Base-by-base conservation (phyloP, 306 rosid species). In the Mimosa pudica region DNA sequence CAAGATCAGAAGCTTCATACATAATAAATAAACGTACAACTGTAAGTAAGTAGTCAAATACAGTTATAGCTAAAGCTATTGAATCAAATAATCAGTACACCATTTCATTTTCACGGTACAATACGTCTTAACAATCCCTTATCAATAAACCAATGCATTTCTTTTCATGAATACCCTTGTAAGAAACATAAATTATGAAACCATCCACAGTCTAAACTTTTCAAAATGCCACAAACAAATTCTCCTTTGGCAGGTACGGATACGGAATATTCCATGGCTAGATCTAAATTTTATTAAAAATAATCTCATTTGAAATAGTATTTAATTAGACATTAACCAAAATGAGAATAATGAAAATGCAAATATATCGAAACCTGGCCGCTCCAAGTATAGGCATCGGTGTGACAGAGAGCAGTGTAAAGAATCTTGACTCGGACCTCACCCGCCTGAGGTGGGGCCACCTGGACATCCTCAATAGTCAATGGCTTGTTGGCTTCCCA, bases 401-500 rank as follows among this genome's bases (percentile, higher is more conserved):
- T 94, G 82, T 92, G 98, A 64, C 95, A 94, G 70, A 94, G 95
- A 83, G 97, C 97, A 30, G 97, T 85, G 85, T 75, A 94, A 75
- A 91, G 90, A 82, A 94, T 89, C 85, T 91, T 81, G 87, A 94
- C 44, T 52, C 95, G 90, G 76, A 94, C 97, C 88, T 94, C 98
- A 1, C 97, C 95, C 47, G 90, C 81, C 69, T 88, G 97, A 36
- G 97, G 97, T 35, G 94, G 98, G 82, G 92, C 97, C 71, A 95
- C 98, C 81, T 95, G 87, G 63, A 95, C 95, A 67, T 95, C 97
- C 79, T 92, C 92, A 55, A 95, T 88, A 41, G 77, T 83, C 86
- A 95, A 78, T 33, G 98, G 94, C 77, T 92, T 95, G 64, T 90
- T 91, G 87, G 98, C 92, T 91, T 92, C 98, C 97, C 94, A 94